A percentile compares a stretch with the other conserved stretches of the same genome.
Evolutionary conservation across 257 asterid species (phyloP).

Genomic region (Coffea eugenioides): DNA sequence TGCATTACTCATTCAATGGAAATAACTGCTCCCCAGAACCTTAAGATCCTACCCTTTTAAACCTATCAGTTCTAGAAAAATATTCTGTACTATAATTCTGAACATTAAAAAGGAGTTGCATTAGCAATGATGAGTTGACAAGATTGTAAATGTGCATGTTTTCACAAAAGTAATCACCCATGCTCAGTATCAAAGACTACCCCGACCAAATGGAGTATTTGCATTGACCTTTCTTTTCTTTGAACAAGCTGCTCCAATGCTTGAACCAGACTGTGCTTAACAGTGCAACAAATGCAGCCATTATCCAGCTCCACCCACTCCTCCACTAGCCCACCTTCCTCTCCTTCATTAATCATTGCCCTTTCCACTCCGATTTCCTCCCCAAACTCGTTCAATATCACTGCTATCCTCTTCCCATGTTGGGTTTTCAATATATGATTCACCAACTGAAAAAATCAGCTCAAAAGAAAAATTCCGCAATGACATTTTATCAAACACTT

Average conservation of each 20-base stretch:
- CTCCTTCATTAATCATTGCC: constrained; percentile 98
- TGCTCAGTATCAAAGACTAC: neutral
- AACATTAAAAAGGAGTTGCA: neutral
- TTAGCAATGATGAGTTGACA: neutral
- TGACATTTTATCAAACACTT: neutral
- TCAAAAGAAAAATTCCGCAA: too few relatives aligned
- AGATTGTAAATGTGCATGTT: neutral
- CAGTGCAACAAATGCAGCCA: constrained; percentile 96
- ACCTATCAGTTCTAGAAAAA: neutral
- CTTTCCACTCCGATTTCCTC: constrained; percentile 97
- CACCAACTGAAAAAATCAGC: constrained; percentile 53
- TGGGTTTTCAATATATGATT: constrained; percentile 65
- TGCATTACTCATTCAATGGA: neutral
- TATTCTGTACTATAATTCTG: neutral
- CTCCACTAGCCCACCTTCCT: constrained; percentile 86
- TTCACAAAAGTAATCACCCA: neutral
- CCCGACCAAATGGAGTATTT: neutral
- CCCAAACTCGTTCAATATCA: constrained; percentile 91
- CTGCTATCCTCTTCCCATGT: constrained; percentile 93
- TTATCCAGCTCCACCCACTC: constrained; percentile 99
- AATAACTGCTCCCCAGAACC: neutral
- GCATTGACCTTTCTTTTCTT: constrained; percentile 77
- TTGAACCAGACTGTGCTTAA: constrained; percentile 96
- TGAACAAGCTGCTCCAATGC: constrained; percentile 97
- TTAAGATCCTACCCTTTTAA: neutral